Percentiles rank a stretch among this genome's conserved stretches.
These are phyloP conservation scores for Tulasnella sp. DNA, from an alignment of 768 basidiomycete genomes.

Conservation along the genomic window DNA sequence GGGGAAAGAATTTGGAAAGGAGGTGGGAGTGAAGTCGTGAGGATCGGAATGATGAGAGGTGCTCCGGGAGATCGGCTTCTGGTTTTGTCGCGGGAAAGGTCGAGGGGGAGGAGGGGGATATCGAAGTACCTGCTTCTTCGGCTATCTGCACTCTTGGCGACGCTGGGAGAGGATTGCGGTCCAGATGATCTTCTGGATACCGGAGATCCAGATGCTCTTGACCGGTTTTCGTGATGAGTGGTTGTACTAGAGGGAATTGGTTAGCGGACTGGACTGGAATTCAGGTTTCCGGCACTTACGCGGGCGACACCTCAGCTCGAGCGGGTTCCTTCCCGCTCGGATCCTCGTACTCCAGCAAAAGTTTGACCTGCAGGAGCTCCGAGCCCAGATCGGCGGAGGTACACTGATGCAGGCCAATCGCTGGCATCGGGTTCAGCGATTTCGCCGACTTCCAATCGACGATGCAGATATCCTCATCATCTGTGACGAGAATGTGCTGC, in stretches of 20 bases:
- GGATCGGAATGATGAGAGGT: background rate
- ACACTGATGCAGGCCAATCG: background rate
- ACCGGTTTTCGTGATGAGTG: background rate
- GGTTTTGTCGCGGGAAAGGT: background rate
- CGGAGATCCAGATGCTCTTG: background rate
- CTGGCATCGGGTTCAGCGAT: background rate
- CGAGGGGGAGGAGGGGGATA: background rate
- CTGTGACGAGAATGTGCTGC: constrained; percentile 2
- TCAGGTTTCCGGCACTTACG: background rate
- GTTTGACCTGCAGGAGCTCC: background rate
- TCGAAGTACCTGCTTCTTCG: background rate
- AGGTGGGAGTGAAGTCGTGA: background rate
- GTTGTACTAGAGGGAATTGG: background rate
- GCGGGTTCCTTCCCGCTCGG: background rate
- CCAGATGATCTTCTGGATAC: background rate
- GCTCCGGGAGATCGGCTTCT: background rate
- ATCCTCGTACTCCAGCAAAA: background rate
- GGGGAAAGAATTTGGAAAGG: background rate
- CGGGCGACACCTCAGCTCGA: background rate
- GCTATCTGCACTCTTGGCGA: background rate
- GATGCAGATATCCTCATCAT: background rate
- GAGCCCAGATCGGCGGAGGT: background rate
- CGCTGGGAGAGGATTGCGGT: background rate
- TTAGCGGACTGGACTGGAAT: background rate
- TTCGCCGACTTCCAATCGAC: background rate